phyloP scores from a whole-genome alignment of 2,329 filamentous ascomycete genomes.

The Cytospora piceicola region DNA sequence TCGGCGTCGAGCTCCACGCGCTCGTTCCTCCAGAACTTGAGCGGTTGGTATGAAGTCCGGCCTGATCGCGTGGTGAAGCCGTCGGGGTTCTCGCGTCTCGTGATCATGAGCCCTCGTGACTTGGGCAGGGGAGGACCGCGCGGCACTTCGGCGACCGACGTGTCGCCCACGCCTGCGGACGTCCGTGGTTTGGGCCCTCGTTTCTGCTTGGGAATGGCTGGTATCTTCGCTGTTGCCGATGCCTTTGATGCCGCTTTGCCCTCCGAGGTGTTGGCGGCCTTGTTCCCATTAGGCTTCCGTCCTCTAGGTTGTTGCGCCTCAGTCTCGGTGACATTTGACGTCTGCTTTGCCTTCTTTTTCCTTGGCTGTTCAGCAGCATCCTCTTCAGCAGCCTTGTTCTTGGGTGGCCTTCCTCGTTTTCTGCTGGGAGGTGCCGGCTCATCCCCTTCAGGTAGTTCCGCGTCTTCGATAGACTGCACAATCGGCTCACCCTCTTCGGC shows the following conservation, averaged over 20 bases:
- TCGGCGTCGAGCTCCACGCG: slow-evolving; percentile 68
- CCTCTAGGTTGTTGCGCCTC: slow-evolving; percentile 31
- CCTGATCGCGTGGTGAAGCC: slow-evolving; percentile 72
- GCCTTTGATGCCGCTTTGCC: slow-evolving; percentile 40
- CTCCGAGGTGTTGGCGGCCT: slow-evolving; percentile 25
- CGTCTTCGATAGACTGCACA: slow-evolving; percentile 32
- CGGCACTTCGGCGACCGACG: slow-evolving; percentile 52
- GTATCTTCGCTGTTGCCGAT: slow-evolving; percentile 39
- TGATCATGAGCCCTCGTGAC: slow-evolving; percentile 57
- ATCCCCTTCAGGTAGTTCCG: slow-evolving; percentile 31
- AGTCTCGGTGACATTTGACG: slow-evolving; percentile 34
- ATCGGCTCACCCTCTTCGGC: slow-evolving; percentile 35
- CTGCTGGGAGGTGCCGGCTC: slow-evolving; percentile 26
- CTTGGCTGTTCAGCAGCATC: slow-evolving; percentile 34
- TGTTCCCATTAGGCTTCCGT: slow-evolving; percentile 25
- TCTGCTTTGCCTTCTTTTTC: slow-evolving; percentile 34
- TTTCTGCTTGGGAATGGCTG: slow-evolving; percentile 39
- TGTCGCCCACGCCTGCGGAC: slow-evolving; percentile 50
- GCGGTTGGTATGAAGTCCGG: slow-evolving; percentile 74
- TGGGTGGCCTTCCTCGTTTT: slow-evolving; percentile 35
- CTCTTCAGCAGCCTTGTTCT: slow-evolving; percentile 32
- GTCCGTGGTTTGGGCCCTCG: slow-evolving; percentile 41
- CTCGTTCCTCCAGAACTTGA: slow-evolving; percentile 89
- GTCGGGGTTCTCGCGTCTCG: slow-evolving; percentile 46
- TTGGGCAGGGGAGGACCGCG: slow-evolving; percentile 61